Conservation (phyloP, 2,329 filamentous ascomycete genomes). For the Talaromyces funiculosus region DNA sequence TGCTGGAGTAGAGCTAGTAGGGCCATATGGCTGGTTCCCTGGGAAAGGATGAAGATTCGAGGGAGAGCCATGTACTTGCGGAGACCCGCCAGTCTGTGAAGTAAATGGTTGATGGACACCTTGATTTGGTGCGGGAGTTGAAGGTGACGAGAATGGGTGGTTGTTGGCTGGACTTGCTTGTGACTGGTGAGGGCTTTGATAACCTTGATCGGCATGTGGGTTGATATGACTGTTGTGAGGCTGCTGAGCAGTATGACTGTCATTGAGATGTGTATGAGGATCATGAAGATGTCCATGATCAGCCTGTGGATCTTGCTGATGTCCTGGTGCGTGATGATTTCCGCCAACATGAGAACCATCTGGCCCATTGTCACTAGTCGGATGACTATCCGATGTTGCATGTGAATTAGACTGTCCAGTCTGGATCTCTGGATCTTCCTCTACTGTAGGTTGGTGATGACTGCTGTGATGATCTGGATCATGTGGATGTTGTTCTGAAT, state of each 20-base stretch:
- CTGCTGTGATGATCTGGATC: not conserved
- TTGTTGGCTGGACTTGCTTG: not conserved
- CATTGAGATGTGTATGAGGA: not conserved
- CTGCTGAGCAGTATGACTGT: not conserved
- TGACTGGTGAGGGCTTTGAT: not conserved
- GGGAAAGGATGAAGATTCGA: not conserved
- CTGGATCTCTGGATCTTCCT: not conserved
- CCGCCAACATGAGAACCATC: not conserved
- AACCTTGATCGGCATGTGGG: not conserved
- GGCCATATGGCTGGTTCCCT: not conserved
- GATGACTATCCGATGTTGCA: not conserved
- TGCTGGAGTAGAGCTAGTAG: not conserved
- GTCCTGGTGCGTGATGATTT: not conserved
- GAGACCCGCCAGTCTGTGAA: not conserved
- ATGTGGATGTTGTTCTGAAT: not conserved
- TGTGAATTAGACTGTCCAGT: not conserved
- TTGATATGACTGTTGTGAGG: not conserved
- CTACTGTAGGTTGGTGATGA: constrained; percentile 1
- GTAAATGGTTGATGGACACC: not conserved
- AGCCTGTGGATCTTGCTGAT: not conserved
- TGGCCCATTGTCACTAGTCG: not conserved
- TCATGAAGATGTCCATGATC: not conserved
- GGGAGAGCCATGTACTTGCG: not conserved
- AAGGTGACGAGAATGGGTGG: not conserved
- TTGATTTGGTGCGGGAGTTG: not conserved